Evolutionary conservation across 805 yeast species (phyloP).

Genomic region (Nakazawaea pomicola): DNA sequence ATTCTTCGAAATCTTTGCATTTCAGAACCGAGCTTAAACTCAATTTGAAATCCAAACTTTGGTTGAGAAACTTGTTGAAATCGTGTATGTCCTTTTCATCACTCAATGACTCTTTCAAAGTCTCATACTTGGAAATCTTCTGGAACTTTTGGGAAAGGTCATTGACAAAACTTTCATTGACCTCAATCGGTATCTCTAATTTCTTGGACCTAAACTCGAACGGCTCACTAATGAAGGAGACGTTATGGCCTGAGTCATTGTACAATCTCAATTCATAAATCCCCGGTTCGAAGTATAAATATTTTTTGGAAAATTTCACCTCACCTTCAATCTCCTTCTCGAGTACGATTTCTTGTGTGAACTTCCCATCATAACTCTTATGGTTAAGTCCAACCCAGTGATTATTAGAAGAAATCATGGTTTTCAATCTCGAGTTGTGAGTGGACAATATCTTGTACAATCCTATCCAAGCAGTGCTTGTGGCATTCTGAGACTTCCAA

Average conservation of each 20-base stretch:
- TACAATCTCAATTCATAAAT: constrained; percentile 73
- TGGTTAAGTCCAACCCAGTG: constrained; percentile 54
- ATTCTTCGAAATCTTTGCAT: constrained; percentile 28
- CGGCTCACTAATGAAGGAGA: constrained; percentile 58
- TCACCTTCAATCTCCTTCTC: constrained; percentile 32
- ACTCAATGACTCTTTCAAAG: constrained; percentile 14
- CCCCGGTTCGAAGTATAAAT: constrained; percentile 62
- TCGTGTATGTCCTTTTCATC: constrained; percentile 15
- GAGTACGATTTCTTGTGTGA: constrained; percentile 3
- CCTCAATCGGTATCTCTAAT: constrained; percentile 29
- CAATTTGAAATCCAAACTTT: constrained; percentile 26
- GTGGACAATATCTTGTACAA: constrained; percentile 61
- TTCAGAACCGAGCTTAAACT: constrained; percentile 36
- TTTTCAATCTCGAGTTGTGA: constrained; percentile 46
- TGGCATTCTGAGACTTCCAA: constrained; percentile 47
- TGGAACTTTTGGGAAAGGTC: constrained; percentile 21
- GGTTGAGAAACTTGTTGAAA: constrained; percentile 19
- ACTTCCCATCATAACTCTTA: constrained; percentile 26
- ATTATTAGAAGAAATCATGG: constrained; percentile 57
- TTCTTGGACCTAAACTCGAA: constrained; percentile 50
- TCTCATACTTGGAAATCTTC: background rate
- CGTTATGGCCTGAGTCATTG: constrained; percentile 61
- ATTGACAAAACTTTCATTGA: constrained; percentile 29
- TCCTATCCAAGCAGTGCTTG: constrained; percentile 70
- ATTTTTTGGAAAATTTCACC: constrained; percentile 41